Conservation (phyloP, 2,329 filamentous ascomycete genomes). For the Teratosphaeria epicoccoides region DNA sequence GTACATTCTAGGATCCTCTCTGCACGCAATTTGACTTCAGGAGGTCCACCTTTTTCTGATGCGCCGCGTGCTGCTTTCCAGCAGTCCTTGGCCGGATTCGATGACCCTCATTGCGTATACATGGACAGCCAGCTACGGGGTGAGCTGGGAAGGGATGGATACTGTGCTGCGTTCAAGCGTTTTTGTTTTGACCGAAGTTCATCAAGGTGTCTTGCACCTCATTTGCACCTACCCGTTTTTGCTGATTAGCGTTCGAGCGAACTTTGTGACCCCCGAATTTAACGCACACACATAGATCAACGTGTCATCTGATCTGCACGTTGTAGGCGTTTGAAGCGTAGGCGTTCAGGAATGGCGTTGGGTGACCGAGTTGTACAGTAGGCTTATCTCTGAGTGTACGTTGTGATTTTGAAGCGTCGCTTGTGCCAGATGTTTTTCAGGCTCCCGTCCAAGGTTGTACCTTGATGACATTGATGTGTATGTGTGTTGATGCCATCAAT, state of each 20-base stretch:
- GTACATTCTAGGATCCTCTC: constrained; percentile 19
- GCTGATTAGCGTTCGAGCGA: constrained; percentile 16
- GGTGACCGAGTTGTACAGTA: background rate
- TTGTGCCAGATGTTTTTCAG: background rate
- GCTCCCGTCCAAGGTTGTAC: background rate
- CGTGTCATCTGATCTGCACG: background rate
- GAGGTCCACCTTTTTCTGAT: background rate
- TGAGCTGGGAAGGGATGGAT: constrained; percentile 6
- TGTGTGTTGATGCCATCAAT: background rate
- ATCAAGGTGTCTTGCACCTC: background rate
- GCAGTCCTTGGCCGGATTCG: background rate
- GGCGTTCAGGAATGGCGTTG: background rate
- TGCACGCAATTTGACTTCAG: background rate
- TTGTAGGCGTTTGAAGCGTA: background rate
- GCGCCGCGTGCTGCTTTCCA: background rate
- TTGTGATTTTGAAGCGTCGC: background rate
- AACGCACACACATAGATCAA: constrained; percentile 12
- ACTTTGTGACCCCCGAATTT: constrained; percentile 14
- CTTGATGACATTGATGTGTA: background rate
- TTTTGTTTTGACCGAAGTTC: constrained; percentile 5
- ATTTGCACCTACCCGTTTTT: constrained; percentile 7
- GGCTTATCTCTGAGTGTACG: background rate
- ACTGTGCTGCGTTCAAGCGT: constrained; percentile 17
- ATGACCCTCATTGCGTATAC: too few species aligned
- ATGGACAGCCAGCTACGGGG: too few species aligned